Evolutionary conservation across 2,329 filamentous ascomycete species (phyloP), one percentile per base, ranked within the genome.

Genomic region (Aspergillus bombycis): DNA sequence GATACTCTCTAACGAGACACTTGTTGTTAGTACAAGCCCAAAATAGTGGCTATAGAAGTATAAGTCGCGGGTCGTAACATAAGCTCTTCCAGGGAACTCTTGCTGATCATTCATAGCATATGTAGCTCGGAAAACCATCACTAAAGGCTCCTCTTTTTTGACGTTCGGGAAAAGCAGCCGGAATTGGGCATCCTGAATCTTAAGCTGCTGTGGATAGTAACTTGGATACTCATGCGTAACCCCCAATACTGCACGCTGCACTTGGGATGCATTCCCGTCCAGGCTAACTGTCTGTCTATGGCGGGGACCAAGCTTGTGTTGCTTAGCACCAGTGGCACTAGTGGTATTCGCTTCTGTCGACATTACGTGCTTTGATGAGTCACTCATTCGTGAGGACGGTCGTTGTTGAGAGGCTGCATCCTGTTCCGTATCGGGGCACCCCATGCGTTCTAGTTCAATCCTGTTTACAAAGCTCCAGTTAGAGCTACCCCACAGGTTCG

Each of bases 1-100:
- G 62, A 99, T 92, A 23, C 86, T 88, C 60, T 89, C 86, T 62
- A 99, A 83, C 60, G 85, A 88, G 57, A 96, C 87, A 19, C 87
- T 87, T 57, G 93, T 94, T 1, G 94, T 91, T 41, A 97, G 84
- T 0, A 98, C 91, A 7, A 99, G 85, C 7, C 95, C 95, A 75
- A 97, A 89, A 74, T 97, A 92, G 73, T 98, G 91, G 71, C 94
- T 96, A 79, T 97, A 99, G 74, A 99, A 98, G 77, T 96, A 98
- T 75, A 99, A 89, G 67, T 94, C 91, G 65, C 90, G 89, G 0
- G 90, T 85, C 0, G 94, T 98, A 64, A 97, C 89, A 75, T 96
- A 99, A 28, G 96, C 89, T 59, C 95, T 88, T 0, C 95, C 90
- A 10, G 90, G 89, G 64, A 98, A 92, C 65, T 91, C 89, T 77